A percentile compares a stretch with the other conserved stretches of the same genome.
phyloP scores from a whole-genome alignment of 768 basidiomycete genomes.

The Pholiota molesta region DNA sequence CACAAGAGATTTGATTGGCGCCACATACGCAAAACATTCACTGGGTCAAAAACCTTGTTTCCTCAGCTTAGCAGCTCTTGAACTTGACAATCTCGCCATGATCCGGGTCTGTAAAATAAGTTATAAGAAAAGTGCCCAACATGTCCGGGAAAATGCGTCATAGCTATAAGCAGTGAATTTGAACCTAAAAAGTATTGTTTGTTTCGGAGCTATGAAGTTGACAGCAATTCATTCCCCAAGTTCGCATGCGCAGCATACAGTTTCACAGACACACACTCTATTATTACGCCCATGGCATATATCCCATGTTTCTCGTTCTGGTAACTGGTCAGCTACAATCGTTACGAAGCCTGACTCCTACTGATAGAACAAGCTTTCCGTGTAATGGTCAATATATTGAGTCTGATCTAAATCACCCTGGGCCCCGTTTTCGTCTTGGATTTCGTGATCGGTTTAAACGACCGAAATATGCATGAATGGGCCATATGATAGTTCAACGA shows the following conservation, averaged over 20 bases:
- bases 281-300: not conserved
- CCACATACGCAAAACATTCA: not conserved
- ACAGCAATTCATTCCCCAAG: not conserved
- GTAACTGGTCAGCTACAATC: not conserved
- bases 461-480: not conserved
- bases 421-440: not conserved
- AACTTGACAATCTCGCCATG: not conserved
- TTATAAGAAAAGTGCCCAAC: not conserved
- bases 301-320: not conserved
- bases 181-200: not conserved
- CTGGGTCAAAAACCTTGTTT: not conserved
- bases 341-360: too few relatives aligned
- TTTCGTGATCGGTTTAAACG: not conserved
- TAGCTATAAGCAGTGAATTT: not conserved
- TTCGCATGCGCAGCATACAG: not conserved
- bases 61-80: not conserved
- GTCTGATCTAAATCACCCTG: not conserved
- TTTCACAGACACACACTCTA: not conserved
- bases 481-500: not conserved
- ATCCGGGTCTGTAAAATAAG: too few relatives aligned
- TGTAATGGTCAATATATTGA: not conserved
- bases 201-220: not conserved
- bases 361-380: not conserved
- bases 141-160: not conserved
- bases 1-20: not conserved